A percentile compares a stretch with the other conserved stretches of the same genome.
Evolutionary conservation across 139 green algal species (phyloP).

Genomic region (Closterium sp.): DNA sequence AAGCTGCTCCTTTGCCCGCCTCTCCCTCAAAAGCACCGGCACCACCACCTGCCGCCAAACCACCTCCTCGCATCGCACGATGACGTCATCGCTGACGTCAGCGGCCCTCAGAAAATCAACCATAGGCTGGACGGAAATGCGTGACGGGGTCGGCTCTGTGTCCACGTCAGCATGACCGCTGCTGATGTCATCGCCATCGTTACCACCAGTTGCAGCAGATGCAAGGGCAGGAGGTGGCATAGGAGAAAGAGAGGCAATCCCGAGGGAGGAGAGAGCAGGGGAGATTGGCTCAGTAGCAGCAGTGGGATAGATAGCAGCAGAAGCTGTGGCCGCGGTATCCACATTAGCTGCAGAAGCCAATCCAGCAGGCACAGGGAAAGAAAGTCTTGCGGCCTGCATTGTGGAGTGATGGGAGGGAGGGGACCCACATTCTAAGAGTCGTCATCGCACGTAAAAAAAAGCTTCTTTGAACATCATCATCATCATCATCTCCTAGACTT

Average conservation of each 20-base stretch:
- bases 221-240: not conserved
- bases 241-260: not conserved
- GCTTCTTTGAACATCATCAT: too few relatives aligned
- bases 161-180: not conserved
- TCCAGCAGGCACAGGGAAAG: not conserved
- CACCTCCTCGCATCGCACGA: not conserved
- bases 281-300: not conserved
- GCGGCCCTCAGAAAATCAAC: not conserved
- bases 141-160: not conserved
- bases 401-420: too few relatives aligned
- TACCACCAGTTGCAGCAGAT: not conserved
- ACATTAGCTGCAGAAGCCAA: not conserved
- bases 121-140: not conserved
- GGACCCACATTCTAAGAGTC: too few relatives aligned
- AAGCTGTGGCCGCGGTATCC: not conserved
- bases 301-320: not conserved
- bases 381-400: too few relatives aligned
- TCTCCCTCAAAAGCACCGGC: not conserved
- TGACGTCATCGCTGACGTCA: not conserved
- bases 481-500: too few relatives aligned
- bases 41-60: not conserved
- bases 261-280: not conserved
- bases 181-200: not conserved
- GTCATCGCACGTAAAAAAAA: too few relatives aligned
- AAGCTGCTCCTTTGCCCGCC: not conserved